phyloP scores from a whole-genome alignment of 345 rosid genomes.

The Viola odorata region DNA sequence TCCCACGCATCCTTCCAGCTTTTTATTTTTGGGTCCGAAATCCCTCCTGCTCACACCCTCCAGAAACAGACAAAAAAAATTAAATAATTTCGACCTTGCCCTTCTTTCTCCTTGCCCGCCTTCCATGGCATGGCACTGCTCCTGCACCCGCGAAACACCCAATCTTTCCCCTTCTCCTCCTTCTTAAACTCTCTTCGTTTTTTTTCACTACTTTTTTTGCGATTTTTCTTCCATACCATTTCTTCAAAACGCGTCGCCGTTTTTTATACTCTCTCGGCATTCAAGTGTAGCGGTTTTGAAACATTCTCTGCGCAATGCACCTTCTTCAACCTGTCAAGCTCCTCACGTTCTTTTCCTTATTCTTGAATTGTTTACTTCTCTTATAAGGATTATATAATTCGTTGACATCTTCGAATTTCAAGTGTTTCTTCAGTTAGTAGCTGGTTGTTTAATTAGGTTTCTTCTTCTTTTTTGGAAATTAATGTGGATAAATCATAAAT shows the following conservation, averaged over 20 bases:
- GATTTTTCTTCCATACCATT: too few relatives aligned
- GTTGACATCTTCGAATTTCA: background rate
- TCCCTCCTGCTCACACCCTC: too few relatives aligned
- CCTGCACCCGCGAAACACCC: background rate
- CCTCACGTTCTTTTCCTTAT: background rate
- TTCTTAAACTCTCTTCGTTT: background rate
- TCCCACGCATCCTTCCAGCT: background rate
- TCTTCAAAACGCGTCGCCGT: background rate
- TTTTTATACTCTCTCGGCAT: background rate
- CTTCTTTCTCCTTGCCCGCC: background rate
- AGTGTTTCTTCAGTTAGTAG: background rate
- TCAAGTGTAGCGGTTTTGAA: too few relatives aligned
- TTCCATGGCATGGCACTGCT: conserved; percentile 8
- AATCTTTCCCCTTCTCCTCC: background rate
- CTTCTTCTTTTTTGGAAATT: background rate
- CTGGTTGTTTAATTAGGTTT: background rate
- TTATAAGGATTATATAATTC: background rate
- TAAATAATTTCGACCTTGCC: background rate
- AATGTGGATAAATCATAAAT: conserved; percentile 8
- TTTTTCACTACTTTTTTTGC: background rate
- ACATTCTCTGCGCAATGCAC: background rate
- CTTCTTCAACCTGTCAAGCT: background rate
- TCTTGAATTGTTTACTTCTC: background rate
- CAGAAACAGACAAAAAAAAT: background rate
- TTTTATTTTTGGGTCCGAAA: background rate